Base-by-base conservation (phyloP, 306 rosid genomes). In the Albizia julibrissin region DNA sequence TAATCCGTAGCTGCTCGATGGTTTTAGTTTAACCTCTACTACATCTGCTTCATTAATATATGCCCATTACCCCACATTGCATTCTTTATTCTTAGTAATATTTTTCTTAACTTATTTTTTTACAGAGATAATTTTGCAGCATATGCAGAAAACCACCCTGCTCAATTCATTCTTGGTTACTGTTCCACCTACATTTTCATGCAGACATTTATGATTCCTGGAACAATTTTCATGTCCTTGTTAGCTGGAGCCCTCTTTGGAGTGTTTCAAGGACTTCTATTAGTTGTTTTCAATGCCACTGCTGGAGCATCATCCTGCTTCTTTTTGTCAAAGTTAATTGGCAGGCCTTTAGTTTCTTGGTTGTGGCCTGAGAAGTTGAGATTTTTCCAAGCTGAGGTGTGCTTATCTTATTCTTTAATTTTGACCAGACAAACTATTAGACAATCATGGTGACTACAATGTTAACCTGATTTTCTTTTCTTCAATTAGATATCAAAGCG, bases 191-290 rank as follows among this genome's bases (percentile, higher is more conserved):
- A 93, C 88, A 95, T 95, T 81, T 95, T 95, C 87, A 95, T 95
- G 98, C 98, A 95, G 87, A 95, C 98, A 15, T 95, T 95, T 81
- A 95, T 95, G 98, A 95, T 95, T 85, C 98, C 98, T 0, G 98
- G 98, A 67, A 95, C 98, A 40, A 91, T 95, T 75, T 93, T 95
- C 87, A 89, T 95, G 98, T 95, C 98, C 56, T 86, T 95, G 84
- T 87, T 95, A 21, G 98, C 97, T 66, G 98, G 98, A 81, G 97
- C 98, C 39, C 98, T 95, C 67, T 95, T 95, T 71, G 98, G 98
- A 70, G 94, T 89, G 43, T 24, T 88, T n/a, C 87, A 85, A 83
- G 98, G 98, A 21, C 86, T 95, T 85, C 8, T 91, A 46, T 86
- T 95, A 70, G 98, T 95, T 81, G 93, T 91, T 83, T 90, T 90